A percentile compares a stretch with the other conserved stretches of the same genome.
phyloP scores from a whole-genome alignment of 2,329 filamentous ascomycete species.

The Trichophyton schoenleinii region DNA sequence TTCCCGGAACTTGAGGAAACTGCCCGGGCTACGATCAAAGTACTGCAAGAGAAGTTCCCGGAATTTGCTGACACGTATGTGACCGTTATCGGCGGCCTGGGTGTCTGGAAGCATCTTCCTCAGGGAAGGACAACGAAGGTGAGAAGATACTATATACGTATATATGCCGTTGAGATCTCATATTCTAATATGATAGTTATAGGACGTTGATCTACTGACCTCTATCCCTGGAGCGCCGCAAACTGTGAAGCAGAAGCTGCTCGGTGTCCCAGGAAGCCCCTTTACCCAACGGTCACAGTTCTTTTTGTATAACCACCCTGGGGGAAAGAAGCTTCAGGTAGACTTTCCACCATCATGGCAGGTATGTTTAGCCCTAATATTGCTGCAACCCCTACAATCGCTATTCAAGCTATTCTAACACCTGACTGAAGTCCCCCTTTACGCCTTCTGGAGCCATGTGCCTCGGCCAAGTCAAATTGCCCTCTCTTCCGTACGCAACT shows the following conservation, averaged over 20 bases:
- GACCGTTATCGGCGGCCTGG: constrained; percentile 5
- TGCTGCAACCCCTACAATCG: not conserved
- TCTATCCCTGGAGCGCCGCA: constrained; percentile 5
- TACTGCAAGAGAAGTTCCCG: not conserved
- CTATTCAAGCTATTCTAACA: not conserved
- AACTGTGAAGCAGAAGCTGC: constrained; percentile 6
- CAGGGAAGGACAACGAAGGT: constrained; percentile 2
- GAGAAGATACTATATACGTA: not conserved
- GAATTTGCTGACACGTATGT: constrained; percentile 4
- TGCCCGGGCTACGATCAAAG: constrained; percentile 1
- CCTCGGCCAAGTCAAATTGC: not conserved
- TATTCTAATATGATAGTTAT: not conserved
- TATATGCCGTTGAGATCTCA: not conserved
- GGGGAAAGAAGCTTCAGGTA: constrained; percentile 5
- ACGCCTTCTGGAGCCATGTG: constrained; percentile 1
- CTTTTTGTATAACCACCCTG: constrained; percentile 4
- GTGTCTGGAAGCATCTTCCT: constrained; percentile 6
- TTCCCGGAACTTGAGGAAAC: constrained; percentile 5
- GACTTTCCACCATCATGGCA: constrained; percentile 9
- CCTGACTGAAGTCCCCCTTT: constrained; percentile 1
- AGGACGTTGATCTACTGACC: constrained; percentile 10
- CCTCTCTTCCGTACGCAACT: constrained; percentile 7
- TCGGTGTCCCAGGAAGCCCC: constrained; percentile 2
- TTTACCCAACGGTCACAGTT: constrained; percentile 5
- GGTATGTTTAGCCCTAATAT: not conserved